Percentiles rank a stretch among this genome's conserved stretches.
phyloP scores from a whole-genome alignment of 768 basidiomycete genomes.

The Lyophyllum shimeji region DNA sequence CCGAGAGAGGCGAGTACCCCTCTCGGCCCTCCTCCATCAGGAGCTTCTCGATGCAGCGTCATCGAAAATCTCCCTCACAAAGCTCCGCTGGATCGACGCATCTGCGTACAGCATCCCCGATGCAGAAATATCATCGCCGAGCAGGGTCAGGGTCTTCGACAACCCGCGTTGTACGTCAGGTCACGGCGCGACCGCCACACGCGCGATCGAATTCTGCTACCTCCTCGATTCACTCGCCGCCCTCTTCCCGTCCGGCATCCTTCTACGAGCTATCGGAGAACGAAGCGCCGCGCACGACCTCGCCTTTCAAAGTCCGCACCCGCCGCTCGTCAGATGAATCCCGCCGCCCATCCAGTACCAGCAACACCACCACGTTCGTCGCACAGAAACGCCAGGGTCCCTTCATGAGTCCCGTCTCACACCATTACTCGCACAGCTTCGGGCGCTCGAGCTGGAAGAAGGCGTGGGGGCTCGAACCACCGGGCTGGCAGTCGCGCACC shows the following conservation, averaged over 20 bases:
- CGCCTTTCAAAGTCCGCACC: conserved; percentile 57
- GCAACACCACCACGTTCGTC: conserved; percentile 67
- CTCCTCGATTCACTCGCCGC: conserved; percentile 74
- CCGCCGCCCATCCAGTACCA: conserved; percentile 34
- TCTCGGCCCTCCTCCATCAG: conserved; percentile 86
- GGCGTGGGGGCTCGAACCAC: conserved; percentile 84
- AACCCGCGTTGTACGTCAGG: conserved; percentile 73
- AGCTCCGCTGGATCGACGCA: conserved; percentile 73
- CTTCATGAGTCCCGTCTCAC: conserved; percentile 55
- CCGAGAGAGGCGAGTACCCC: conserved; percentile 74
- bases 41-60: conserved; percentile 68
- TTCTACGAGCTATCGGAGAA: conserved; percentile 74
- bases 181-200: conserved; percentile 49
- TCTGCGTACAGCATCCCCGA: conserved; percentile 71
- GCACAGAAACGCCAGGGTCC: conserved; percentile 82
- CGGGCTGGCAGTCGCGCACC: conserved; percentile 75
- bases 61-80: conserved; percentile 74
- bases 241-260: conserved; percentile 77
- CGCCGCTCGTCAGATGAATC: conserved; percentile 50
- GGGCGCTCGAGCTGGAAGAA: conserved; percentile 86
- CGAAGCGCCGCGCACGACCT: conserved; percentile 61
- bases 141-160: conserved; percentile 76
- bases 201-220: conserved; percentile 73
- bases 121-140: conserved; percentile 77
- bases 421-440: conserved; percentile 39